Base-by-base conservation (phyloP, 108 stramenopile genomes). In the Cyclotella atomus region DNA sequence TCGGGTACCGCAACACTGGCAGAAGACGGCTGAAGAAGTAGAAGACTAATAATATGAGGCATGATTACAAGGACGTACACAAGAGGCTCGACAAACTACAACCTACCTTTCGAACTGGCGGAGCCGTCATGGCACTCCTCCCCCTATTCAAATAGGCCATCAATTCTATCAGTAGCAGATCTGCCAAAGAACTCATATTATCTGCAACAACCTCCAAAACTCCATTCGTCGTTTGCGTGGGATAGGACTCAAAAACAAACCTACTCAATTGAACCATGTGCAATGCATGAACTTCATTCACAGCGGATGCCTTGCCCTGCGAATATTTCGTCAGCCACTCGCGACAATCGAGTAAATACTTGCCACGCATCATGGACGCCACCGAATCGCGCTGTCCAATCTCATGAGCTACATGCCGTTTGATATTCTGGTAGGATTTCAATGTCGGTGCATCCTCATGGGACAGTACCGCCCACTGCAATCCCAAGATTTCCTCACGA, bases 201-300 rank as follows among this genome's bases (percentile, higher is more conserved):
- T 67, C 36, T 8, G 73, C 47, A 49, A 4, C 70, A 25, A 71
- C 59, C 24, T 84, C 87, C 60, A 61, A 41, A 10, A 90, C 50
- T 12, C 66, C 50, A n/a, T 71, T 79, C 17, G 83, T 88, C 69
- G 87, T 83, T 4, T 75, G 69, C 32, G 75, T 59, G 56, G 89
- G 87, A 70, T 85, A 93, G 10, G 88, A 89, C 67, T 93, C 89
- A 16, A 95, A 61, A 29, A 95, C 84, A 84, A 93, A 95, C 59
- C 82, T 83, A 4, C 89, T 90, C 72, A 95, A 65, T 35, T 87
- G 85, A 17, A 93, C 88, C 88, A 90, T 89, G 20, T 88, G 77
- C 32, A 95, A 68, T 1, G 89, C 87, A 34, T 87, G 77, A 2
- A 52, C 68, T 73, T 95, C 94, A 60, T 91, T 87, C 20, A 87